Base-by-base conservation (phyloP, 768 basidiomycete genomes). In the Tephrocybe sp. region DNA sequence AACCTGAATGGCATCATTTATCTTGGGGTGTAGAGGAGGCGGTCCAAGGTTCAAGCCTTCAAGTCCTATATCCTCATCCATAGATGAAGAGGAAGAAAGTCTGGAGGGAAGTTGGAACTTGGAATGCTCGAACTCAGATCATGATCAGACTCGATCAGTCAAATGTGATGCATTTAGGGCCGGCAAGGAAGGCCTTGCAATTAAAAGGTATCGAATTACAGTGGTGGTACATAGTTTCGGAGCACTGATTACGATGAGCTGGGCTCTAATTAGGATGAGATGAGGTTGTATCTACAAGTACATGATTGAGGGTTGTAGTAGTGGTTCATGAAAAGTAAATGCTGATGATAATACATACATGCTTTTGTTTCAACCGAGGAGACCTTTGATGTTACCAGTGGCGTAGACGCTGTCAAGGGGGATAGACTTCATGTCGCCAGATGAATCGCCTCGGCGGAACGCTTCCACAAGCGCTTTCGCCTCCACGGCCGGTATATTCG, bases 381-480 rank as follows among this genome's bases (percentile, higher is more conserved):
- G 38, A 6, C 50, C 58, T 34, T 63, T 63, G 5, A 63, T 54
- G 38, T 60, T 54, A 4, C 63, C 61, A 12, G 39, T 41, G 6
- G 54, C 52, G 19, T 54, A 44, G 7, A 55, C 31, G 24, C 46
- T 55, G 12, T 53, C 37, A 25, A 64, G 46, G 21, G 30, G 8
- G 1, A 62, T 44, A n/a, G 49, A 49, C 4, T 53, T 37, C 6
- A 54, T 46, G 11, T 50, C 22, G 9, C 51, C 57, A 31, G 50
- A 12, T 8, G 34, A 39, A 43, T 59, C 63, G 42, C 74, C 77
- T 15, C 57, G 54, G 41, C 71, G 69, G 79, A 82, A 86, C 1
- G 47, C 62, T 53, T 80, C 69, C 7, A 94, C 85, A 42, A 98
- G 59, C 0, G 45, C 69, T 66, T 72, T 85, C 13, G 84, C 91